Percentiles rank a stretch among this genome's conserved stretches.
Conservation (phyloP, 768 basidiomycete genomes). For the Cantharellus anzutake region DNA sequence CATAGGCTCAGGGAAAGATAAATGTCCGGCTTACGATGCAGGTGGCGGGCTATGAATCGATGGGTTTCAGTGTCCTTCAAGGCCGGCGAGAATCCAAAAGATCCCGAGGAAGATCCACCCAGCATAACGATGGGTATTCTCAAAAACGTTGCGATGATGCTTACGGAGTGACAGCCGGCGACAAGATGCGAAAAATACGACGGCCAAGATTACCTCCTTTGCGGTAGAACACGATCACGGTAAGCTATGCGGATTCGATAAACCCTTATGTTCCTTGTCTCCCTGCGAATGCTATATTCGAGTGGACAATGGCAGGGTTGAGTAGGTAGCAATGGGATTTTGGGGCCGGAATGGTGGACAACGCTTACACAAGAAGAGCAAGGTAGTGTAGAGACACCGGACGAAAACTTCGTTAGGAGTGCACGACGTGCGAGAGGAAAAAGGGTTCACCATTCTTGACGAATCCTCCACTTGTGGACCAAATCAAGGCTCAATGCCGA, state of each 20-base stretch:
- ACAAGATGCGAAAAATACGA: not conserved
- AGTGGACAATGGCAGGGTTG: not conserved
- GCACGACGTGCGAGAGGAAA: not conserved
- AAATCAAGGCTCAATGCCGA: not conserved
- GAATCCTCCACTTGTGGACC: not conserved
- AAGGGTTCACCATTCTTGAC: not conserved
- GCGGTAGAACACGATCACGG: too few relatives aligned
- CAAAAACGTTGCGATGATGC: slow-evolving; percentile 33
- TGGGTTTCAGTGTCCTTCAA: slow-evolving; percentile 14
- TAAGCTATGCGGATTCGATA: too few relatives aligned
- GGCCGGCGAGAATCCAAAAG: slow-evolving; percentile 39
- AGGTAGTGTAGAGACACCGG: not conserved
- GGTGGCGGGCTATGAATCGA: slow-evolving; percentile 16
- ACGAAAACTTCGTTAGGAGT: not conserved
- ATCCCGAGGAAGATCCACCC: slow-evolving; percentile 35
- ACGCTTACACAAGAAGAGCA: not conserved
- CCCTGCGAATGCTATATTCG: not conserved
- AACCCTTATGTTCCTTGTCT: too few relatives aligned
- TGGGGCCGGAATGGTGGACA: not conserved
- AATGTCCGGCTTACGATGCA: slow-evolving; percentile 28
- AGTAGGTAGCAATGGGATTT: not conserved
- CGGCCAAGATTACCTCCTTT: not conserved
- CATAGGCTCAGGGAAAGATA: slow-evolving; percentile 37
- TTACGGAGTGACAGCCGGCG: slow-evolving; percentile 31
- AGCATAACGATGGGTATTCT: slow-evolving; percentile 35